phyloP scores from a whole-genome alignment of 495 filamentous ascomycete genomes.

The Emericellopsis terricola region DNA sequence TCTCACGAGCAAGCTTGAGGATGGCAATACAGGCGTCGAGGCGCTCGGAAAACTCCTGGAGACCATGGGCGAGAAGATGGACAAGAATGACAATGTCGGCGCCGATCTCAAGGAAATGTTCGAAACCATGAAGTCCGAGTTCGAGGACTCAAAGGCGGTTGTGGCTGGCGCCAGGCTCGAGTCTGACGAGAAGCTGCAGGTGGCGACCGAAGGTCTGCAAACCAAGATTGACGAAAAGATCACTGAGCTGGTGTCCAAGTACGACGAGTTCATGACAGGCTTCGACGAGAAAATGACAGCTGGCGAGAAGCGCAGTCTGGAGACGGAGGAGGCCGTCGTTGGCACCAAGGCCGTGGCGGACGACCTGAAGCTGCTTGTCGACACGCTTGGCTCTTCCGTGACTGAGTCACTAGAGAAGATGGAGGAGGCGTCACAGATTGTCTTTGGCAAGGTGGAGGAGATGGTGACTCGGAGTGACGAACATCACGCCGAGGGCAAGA shows the following conservation, averaged over 20 bases:
- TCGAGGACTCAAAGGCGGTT: constrained; percentile 54
- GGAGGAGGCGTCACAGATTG: constrained; percentile 64
- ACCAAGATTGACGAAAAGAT: constrained; percentile 67
- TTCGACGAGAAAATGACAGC: constrained; percentile 52
- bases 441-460: constrained; percentile 61
- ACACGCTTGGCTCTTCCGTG: constrained; percentile 65
- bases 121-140: constrained; percentile 62
- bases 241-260: constrained; percentile 56
- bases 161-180: constrained; percentile 54
- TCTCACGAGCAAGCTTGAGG: constrained; percentile 30
- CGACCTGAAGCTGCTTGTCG: constrained; percentile 66
- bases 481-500: constrained; percentile 48
- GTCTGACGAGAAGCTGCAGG: constrained; percentile 57
- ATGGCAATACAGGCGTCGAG: constrained; percentile 28
- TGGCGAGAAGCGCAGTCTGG: constrained; percentile 43
- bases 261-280: constrained; percentile 58
- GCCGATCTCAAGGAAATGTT: constrained; percentile 62
- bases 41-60: constrained; percentile 41
- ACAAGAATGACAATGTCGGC: constrained; percentile 29
- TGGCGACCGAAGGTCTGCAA: constrained; percentile 49
- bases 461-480: constrained; percentile 62
- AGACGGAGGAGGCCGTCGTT: constrained; percentile 49
- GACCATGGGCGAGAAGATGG: constrained; percentile 39
- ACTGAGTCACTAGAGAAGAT: constrained; percentile 74
- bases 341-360: constrained; percentile 64